phyloP scores from a whole-genome alignment of 148 eudicot genomes.

The Salicornia ramosissima region DNA sequence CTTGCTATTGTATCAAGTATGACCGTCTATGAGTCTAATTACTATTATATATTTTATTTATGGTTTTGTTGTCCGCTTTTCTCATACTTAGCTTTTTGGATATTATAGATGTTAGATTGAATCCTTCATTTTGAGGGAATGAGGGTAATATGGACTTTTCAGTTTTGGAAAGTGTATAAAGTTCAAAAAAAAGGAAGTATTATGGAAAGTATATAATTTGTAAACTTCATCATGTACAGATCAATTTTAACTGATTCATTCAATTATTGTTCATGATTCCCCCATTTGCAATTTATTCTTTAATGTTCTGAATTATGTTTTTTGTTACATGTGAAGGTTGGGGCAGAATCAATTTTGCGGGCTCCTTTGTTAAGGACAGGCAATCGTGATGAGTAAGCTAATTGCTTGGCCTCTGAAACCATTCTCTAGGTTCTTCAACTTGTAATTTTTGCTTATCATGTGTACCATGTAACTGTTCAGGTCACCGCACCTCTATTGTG shows the following conservation, averaged over 20 bases:
- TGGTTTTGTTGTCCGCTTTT: too few relatives aligned
- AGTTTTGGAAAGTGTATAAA: too few relatives aligned
- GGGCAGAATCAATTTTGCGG: constrained; percentile 68
- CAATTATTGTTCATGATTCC: constrained; percentile 1
- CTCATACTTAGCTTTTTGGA: too few relatives aligned
- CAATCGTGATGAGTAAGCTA: constrained; percentile 45
- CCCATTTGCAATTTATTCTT: constrained; percentile 10
- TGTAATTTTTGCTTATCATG: constrained; percentile 13
- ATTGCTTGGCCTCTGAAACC: constrained; percentile 4
- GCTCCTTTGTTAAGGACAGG: constrained; percentile 69
- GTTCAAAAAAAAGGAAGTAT: too few relatives aligned
- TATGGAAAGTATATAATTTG: background rate
- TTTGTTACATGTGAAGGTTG: constrained; percentile 49
- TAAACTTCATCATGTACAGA: background rate
- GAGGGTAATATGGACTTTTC: too few relatives aligned
- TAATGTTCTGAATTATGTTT: constrained; percentile 12
- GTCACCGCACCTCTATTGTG: constrained; percentile 66
- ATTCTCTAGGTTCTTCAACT: constrained; percentile 10
- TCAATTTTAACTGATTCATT: background rate
- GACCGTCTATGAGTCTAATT: too few relatives aligned
- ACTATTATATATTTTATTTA: too few relatives aligned
- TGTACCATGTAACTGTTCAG: constrained; percentile 34
- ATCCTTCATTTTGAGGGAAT: too few relatives aligned
- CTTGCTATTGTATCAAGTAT: too few relatives aligned
- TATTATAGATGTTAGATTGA: too few relatives aligned